Evolutionary conservation across 1,284 basidiomycete genomes (phyloP), one percentile per base, ranked within the genome.

Genomic region (Sporisorium sorghi): DNA sequence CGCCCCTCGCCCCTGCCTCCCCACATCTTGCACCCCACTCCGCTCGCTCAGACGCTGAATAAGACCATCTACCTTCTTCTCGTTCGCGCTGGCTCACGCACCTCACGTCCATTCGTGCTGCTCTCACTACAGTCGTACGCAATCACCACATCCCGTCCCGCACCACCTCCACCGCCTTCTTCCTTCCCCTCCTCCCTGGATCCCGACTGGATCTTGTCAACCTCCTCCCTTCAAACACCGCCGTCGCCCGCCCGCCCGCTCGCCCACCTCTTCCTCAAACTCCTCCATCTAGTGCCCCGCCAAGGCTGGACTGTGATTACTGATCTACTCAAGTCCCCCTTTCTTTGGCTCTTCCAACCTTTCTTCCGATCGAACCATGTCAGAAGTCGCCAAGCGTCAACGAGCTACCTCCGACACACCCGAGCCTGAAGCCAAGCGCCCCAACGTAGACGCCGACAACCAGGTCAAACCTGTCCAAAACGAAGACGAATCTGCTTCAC

Each of bases 321-420:
- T 73, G 55, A 74, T 64, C 56, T 52, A 40, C 52, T 58, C 61
- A 48, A 64, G 57, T 40, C 61, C 49, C n/a, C 32, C 65, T 56
- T 59, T 44, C 55, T 57, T 53, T 60, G 42, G 51, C 58, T 58
- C 47, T 39, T 48, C 30, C 53, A 43, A 44, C 47, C 48, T 30
- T 51, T 42, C 35, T 9, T 30, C 33, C 48, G 28, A 17, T 56
- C 61, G 19, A 55, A 68, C 47, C 67, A 80, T 80, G 78, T 57
- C 76, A 78, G 78, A 76, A 53, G 73, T 68, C 49, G 63, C 68
- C 46, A 80, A 80, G 66, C 73, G 78, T 55, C 59, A 68, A 50
- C 72, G 78, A 61, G 77, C 73, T 54, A 48, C 59, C 30, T 80
- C 78, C 42, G 69, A 23, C 51, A 59, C 70, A 10, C 70, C 66